phyloP scores from a whole-genome alignment of 169 alveolate genomes.

The Ichthyophthirius multifiliis region DNA sequence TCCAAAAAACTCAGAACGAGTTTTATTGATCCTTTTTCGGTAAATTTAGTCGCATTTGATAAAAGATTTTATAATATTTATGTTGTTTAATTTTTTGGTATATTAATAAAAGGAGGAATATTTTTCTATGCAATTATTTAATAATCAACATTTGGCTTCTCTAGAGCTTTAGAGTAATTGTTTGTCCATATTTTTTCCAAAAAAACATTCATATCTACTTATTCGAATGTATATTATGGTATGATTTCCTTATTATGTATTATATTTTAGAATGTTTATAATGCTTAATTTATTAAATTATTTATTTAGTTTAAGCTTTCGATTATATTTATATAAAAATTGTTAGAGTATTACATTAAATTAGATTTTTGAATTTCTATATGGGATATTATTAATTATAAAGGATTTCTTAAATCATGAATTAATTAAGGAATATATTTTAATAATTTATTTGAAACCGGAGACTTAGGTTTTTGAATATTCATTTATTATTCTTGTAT shows the following conservation, averaged over 20 bases:
- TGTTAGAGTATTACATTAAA: background rate
- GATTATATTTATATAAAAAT: background rate
- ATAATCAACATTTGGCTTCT: background rate
- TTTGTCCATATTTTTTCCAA: background rate
- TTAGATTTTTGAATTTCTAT: background rate
- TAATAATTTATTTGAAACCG: background rate
- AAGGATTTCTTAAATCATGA: conserved; percentile 6
- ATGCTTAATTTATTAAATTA: background rate
- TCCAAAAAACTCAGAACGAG: background rate
- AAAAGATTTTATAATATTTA: background rate
- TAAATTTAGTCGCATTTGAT: conserved; percentile 4
- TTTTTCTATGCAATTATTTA: background rate
- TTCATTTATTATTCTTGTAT: too few species aligned
- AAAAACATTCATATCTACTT: background rate
- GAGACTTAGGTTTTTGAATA: too few species aligned
- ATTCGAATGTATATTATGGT: background rate
- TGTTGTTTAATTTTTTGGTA: background rate
- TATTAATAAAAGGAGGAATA: background rate
- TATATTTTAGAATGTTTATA: background rate
- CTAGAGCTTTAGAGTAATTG: background rate
- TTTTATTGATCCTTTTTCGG: background rate
- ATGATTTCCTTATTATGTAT: background rate
- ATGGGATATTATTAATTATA: background rate
- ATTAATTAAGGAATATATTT: background rate
- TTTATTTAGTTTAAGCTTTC: background rate